These are phyloP conservation scores for Tetradesmus lagerheimii DNA, from an alignment of 139 green algal genomes.

Conservation along the genomic window DNA sequence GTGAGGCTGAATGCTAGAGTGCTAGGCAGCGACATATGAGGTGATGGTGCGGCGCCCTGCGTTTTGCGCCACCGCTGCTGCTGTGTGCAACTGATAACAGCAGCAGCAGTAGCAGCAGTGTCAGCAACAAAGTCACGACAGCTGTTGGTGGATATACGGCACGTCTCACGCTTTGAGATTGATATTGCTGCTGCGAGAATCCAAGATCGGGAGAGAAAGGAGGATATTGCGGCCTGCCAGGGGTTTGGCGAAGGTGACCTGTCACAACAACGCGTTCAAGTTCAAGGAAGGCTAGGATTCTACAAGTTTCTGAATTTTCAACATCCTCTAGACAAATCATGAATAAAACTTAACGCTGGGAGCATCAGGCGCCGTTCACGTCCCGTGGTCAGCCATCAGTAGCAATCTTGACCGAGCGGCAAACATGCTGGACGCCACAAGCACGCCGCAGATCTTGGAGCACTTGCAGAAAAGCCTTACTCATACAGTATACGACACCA, in stretches of 20 bases:
- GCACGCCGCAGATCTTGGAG: slow-evolving; percentile 84
- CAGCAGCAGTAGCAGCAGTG: neutral
- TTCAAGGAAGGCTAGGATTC: no score
- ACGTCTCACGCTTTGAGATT: neutral
- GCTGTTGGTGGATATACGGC: neutral
- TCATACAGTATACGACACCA: slow-evolving; percentile 87
- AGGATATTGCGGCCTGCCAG: neutral
- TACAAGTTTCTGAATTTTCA: no score
- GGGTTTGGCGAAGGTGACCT: neutral
- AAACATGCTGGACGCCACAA: slow-evolving; percentile 58
- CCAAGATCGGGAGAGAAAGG: neutral
- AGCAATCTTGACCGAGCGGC: slow-evolving; percentile 5
- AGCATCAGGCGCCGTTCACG: neutral
- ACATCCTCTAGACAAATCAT: no score
- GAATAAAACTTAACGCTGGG: neutral
- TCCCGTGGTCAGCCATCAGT: neutral
- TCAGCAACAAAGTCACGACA: neutral
- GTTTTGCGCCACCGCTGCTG: neutral
- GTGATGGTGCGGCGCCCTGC: neutral
- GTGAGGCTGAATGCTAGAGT: slow-evolving; percentile 57
- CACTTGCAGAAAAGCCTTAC: slow-evolving; percentile 82
- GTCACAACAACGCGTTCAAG: neutral
- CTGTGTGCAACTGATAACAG: neutral
- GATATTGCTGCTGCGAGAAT: neutral
- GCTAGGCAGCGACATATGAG: slow-evolving; percentile 46